These are phyloP conservation scores for Lolium perenne DNA, from an alignment of 176 grass and related monocot genomes.

Conservation along the genomic window DNA sequence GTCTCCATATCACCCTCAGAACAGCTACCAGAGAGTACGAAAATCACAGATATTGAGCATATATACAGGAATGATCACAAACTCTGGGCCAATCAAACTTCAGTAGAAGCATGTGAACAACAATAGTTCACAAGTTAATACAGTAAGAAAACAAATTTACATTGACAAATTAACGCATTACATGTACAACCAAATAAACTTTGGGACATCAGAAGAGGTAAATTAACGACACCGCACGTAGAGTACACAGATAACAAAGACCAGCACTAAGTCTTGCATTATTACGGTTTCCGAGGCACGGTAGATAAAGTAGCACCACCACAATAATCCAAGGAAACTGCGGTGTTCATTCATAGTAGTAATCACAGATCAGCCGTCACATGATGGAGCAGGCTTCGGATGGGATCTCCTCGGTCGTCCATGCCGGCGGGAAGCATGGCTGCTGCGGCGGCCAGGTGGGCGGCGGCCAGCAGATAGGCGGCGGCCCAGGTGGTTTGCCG, in stretches of 20 bases:
- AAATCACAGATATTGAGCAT: too few relatives aligned
- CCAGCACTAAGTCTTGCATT: background rate
- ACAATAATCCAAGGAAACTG: background rate
- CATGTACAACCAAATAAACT: background rate
- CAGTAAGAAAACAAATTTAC: background rate
- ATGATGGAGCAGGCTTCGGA: constrained; percentile 12
- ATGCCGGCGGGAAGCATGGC: background rate
- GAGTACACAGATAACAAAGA: background rate
- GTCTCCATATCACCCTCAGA: too few relatives aligned
- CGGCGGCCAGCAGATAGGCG: background rate
- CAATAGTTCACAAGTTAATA: background rate
- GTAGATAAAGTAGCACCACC: background rate
- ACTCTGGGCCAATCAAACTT: too few relatives aligned
- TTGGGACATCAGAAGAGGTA: background rate
- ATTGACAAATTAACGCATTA: background rate
- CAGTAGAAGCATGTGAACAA: background rate
- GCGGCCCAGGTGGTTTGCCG: background rate
- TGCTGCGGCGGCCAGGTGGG: background rate
- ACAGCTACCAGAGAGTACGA: too few relatives aligned
- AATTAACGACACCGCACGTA: background rate
- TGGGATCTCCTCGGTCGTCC: background rate
- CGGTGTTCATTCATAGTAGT: background rate
- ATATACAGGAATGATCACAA: too few relatives aligned
- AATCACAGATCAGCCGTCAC: background rate
- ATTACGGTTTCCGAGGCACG: constrained; percentile 13